Evolutionary conservation across 2,329 filamentous ascomycete genomes (phyloP).

Genomic region (Microcyclosporella mali): DNA sequence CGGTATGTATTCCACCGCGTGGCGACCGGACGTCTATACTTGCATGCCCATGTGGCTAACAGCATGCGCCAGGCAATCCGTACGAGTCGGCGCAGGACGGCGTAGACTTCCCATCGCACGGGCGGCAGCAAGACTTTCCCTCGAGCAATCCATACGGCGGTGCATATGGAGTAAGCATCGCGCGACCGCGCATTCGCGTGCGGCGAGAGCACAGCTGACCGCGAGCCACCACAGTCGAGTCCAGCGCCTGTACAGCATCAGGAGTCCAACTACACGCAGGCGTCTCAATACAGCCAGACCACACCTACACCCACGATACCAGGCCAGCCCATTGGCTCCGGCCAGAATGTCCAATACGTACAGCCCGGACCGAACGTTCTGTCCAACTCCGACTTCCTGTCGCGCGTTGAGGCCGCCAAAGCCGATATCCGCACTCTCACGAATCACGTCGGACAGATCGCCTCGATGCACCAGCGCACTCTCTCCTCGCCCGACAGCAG

Average conservation of each 20-base stretch:
- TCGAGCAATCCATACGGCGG: constrained; percentile 21
- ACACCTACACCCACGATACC: constrained; percentile 19
- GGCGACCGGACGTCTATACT: too few relatives aligned
- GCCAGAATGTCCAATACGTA: constrained; percentile 40
- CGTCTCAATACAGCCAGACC: constrained; percentile 8
- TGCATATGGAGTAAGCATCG: constrained; percentile 12
- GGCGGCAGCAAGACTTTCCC: too few relatives aligned
- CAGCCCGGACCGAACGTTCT: constrained; percentile 40
- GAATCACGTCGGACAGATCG: constrained; percentile 61
- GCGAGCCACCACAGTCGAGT: constrained; percentile 1
- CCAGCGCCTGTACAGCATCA: constrained; percentile 2
- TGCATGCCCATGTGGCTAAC: too few relatives aligned
- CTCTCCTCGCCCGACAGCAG: constrained; percentile 57
- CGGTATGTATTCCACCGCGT: constrained; percentile 21
- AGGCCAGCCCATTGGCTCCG: constrained; percentile 49
- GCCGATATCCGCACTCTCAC: constrained; percentile 61
- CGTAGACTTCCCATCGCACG: too few relatives aligned
- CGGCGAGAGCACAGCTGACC: neutral
- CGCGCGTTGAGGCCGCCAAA: constrained; percentile 60
- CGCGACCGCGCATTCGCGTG: too few relatives aligned
- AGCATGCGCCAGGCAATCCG: too few relatives aligned
- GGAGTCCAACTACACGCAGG: constrained; percentile 6
- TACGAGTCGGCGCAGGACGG: too few relatives aligned
- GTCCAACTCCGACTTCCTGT: constrained; percentile 61
- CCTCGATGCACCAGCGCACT: constrained; percentile 63